Base-by-base conservation (phyloP, 208 protist species). In the Leishmania arabica region DNA sequence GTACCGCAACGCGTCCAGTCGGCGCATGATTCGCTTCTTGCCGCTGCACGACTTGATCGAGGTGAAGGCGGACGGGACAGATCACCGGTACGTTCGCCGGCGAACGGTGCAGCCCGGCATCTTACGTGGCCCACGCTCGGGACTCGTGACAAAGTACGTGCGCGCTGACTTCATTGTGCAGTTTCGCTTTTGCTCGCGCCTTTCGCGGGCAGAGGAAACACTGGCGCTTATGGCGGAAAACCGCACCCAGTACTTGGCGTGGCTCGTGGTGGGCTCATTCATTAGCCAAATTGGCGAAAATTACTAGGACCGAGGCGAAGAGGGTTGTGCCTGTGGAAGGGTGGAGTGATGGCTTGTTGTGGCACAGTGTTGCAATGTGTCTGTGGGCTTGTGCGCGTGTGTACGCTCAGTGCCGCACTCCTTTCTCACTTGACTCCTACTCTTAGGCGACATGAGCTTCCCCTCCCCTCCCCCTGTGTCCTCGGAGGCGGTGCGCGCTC, bases 241-340 rank as follows among this genome's bases (percentile, higher is more conserved):
- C 85, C 87, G 83, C 40, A 81, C 82, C 6, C 79, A 91, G 62
- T 90, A 90, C 69, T 31, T 92, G 21, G 88, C 92, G 1, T 93
- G 90, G 89, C 78, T 85, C n/a, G 90, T 95, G n/a, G 86, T 95
- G 37, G 85, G 80, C 2, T 81, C 90, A n/a, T 95, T 91, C 64
- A 87, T 95, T 73, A 86, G 86, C 47, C 86, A 85, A 40, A 81
- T 92, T 24, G 88, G 91, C 8, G 37, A 74, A 31, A 19, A 53
- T 17, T 47, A n/a, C 54, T 77, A 77, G 49, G 68, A 17, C 54
- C 60, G 47, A n/a, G 34, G 58, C 71, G 45, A 37, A 45, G 42
- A 27, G n/a, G 6, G 24, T 34, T 11, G 68, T 17, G 17, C 5
- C 68, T 53, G 31, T 53, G 68, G 9, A 17, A 19, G 21, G 19